phyloP scores from a whole-genome alignment of 495 filamentous ascomycete genomes.

The Aspergillus saccharolyticus region DNA sequence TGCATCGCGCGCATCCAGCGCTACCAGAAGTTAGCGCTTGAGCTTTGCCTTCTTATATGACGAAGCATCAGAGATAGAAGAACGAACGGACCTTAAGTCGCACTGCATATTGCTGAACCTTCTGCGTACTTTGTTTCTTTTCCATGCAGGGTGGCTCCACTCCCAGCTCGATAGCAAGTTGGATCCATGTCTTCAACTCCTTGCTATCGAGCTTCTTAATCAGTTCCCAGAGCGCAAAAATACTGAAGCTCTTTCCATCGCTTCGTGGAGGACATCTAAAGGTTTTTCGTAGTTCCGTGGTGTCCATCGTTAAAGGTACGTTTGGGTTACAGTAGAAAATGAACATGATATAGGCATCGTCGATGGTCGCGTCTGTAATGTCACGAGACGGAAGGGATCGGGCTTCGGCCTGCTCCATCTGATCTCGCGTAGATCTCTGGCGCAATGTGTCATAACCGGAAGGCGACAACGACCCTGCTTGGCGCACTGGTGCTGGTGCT shows the following conservation, averaged over 20 bases:
- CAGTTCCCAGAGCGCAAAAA: constrained; percentile 74
- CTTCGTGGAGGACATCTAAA: constrained; percentile 86
- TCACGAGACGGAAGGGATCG: constrained; percentile 60
- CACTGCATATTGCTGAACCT: constrained; percentile 96
- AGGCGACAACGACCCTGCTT: constrained; percentile 41
- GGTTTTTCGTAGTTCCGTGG: constrained; percentile 66
- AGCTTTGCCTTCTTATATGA: not conserved
- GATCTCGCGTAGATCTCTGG: constrained; percentile 29
- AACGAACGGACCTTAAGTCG: constrained; percentile 70
- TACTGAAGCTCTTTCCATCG: constrained; percentile 87
- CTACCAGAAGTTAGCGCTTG: constrained; percentile 33
- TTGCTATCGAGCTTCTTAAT: constrained; percentile 78
- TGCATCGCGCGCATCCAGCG: constrained; percentile 99
- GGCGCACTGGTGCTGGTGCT: constrained; percentile 15
- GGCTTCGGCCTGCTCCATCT: constrained; percentile 32
- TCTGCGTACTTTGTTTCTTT: constrained; percentile 91
- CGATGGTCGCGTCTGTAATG: constrained; percentile 69
- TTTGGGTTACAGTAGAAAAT: constrained; percentile 89
- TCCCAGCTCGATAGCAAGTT: constrained; percentile 81
- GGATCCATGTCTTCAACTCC: constrained; percentile 95
- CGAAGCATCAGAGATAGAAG: not conserved
- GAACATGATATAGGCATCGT: constrained; percentile 82
- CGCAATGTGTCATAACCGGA: constrained; percentile 34
- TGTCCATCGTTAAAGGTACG: constrained; percentile 65
- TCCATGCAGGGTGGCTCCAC: constrained; percentile 81